Evolutionary conservation across 1,284 basidiomycete species (phyloP).

Genomic region (Cystobasidium slooffiae): DNA sequence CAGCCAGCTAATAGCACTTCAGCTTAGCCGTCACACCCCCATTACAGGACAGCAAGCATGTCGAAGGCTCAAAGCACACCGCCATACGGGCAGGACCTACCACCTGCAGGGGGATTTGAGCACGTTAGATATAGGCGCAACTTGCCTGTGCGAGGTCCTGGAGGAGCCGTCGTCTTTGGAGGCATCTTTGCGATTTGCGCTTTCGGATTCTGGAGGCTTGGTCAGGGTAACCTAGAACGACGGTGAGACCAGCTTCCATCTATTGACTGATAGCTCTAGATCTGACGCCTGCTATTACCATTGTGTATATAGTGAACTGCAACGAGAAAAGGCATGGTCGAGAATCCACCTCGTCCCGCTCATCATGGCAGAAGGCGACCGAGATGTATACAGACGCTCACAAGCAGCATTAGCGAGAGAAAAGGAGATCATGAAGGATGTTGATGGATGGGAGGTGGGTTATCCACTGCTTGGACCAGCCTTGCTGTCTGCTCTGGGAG

Average conservation of each 20-base stretch:
- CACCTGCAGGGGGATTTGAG: constrained; percentile 45
- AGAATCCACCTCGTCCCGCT: constrained; percentile 92
- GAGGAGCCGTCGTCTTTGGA: constrained; percentile 82
- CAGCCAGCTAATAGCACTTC: neutral
- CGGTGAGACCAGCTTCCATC: constrained; percentile 63
- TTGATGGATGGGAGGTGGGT: constrained; percentile 91
- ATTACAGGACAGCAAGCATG: constrained; percentile 5
- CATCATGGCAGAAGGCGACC: constrained; percentile 88
- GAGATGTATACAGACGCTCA: constrained; percentile 81
- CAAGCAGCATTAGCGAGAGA: constrained; percentile 80
- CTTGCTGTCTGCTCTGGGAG: neutral
- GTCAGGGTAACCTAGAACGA: constrained; percentile 87
- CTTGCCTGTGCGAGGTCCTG: constrained; percentile 88
- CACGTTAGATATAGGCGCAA: constrained; percentile 62
- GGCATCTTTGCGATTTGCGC: constrained; percentile 82
- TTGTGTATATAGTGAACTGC: constrained; percentile 72
- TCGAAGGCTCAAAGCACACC: constrained; percentile 26
- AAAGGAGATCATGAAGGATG: constrained; percentile 93
- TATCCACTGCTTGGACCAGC: neutral
- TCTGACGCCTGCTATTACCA: neutral
- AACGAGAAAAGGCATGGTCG: constrained; percentile 93
- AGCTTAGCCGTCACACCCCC: neutral
- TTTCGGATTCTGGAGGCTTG: constrained; percentile 91
- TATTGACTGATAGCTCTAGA: neutral
- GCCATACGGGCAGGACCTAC: constrained; percentile 40